Conservation (phyloP, 768 basidiomycete genomes). For the Rhodotorula graminis region DNA sequence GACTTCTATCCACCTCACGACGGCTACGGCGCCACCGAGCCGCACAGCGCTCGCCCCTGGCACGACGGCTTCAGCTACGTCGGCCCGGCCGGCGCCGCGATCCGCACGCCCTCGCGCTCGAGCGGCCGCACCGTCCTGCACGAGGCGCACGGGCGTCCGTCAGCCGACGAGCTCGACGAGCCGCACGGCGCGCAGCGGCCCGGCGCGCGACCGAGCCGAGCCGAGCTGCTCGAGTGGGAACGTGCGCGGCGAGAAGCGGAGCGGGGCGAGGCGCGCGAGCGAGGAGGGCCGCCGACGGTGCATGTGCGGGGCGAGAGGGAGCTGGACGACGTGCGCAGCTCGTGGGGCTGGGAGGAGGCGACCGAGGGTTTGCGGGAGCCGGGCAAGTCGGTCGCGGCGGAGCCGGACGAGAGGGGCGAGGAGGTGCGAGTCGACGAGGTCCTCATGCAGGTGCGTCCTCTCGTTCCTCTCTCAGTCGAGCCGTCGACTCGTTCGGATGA, state of each 20-base stretch:
- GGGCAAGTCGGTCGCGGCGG: too few species aligned
- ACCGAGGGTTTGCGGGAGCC: background rate
- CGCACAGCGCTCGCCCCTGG: background rate
- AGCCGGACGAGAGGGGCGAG: background rate
- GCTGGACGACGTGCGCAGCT: background rate
- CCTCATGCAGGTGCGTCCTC: background rate
- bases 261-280: background rate
- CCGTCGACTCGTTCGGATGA: too few species aligned
- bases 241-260: background rate
- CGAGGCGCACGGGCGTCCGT: background rate
- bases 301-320: too few species aligned
- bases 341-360: background rate
- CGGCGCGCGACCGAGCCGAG: background rate
- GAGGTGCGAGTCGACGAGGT: background rate
- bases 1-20: fast-evolving
- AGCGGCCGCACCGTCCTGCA: background rate
- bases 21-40: background rate
- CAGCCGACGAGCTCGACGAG: background rate
- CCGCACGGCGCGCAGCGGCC: background rate
- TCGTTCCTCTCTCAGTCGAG: too few species aligned
- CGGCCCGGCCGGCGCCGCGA: too few species aligned
- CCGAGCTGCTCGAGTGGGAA: slow-evolving; percentile 5
- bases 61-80: too few species aligned
- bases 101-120: background rate
- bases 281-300: too few species aligned